phyloP scores from a whole-genome alignment of 306 rosid genomes.

The Coriaria nepalensis region DNA sequence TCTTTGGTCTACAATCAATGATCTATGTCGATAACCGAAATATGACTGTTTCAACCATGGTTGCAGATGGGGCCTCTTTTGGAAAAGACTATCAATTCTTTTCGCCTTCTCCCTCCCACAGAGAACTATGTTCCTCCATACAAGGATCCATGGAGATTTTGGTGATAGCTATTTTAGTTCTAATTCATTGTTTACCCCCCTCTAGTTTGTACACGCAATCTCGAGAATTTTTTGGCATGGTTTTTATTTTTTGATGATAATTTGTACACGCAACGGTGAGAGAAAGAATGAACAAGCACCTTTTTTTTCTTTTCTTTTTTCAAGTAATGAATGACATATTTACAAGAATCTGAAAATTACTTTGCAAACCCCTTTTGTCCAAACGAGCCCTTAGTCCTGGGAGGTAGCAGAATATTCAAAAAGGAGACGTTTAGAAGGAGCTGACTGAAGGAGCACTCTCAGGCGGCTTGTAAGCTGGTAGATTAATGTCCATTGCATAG shows the following conservation, averaged over 20 bases:
- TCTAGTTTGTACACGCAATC: no score
- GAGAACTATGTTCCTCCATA: constrained; percentile 81
- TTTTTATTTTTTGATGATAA: no score
- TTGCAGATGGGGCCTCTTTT: constrained; percentile 78
- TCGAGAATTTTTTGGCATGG: no score
- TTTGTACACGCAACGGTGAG: no score
- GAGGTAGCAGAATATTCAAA: constrained; percentile 71
- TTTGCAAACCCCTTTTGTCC: neutral
- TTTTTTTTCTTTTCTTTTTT: no score
- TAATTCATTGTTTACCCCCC: no score
- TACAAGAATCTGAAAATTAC: no score
- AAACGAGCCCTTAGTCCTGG: constrained; percentile 32
- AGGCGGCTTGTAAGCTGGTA: constrained; percentile 77
- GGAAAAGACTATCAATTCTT: constrained; percentile 61
- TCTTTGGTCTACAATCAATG: neutral
- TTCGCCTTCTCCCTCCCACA: constrained; percentile 66
- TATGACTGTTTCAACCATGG: neutral
- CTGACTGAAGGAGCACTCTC: constrained; percentile 62
- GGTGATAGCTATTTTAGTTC: no score
- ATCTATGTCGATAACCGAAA: neutral
- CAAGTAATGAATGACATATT: no score
- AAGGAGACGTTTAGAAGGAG: constrained; percentile 54
- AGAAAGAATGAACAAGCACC: no score
- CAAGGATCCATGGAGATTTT: constrained; percentile 98
- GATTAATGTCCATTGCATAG: constrained; percentile 73